These are phyloP conservation scores for Aspergillus sclerotioniger DNA, from an alignment of 495 filamentous ascomycete species.

Conservation along the genomic window DNA sequence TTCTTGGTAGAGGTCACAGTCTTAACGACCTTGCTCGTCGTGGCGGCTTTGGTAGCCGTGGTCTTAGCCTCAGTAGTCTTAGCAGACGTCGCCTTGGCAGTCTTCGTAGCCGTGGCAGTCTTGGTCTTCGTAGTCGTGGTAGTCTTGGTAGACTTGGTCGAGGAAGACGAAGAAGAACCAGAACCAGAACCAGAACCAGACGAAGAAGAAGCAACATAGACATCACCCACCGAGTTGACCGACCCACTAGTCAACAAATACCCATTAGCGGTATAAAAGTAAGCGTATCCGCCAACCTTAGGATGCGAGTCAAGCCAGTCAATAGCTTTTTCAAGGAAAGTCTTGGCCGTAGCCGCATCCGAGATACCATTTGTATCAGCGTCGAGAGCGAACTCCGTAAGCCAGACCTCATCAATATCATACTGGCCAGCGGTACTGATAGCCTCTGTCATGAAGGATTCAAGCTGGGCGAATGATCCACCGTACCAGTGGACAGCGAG, in stretches of 20 bases:
- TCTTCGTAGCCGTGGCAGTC: neutral
- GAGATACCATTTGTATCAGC: neutral
- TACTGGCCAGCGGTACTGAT: neutral
- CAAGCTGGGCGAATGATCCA: neutral
- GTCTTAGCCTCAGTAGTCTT: neutral
- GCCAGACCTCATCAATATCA: constrained; percentile 2
- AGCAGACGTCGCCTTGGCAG: neutral
- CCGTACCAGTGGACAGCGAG: constrained; percentile 4
- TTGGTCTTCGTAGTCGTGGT: neutral
- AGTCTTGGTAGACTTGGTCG: neutral
- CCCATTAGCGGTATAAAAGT: neutral
- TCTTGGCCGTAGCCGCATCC: neutral
- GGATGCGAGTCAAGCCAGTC: neutral
- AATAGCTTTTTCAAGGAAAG: neutral
- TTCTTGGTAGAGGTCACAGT: neutral
- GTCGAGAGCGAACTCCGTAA: neutral
- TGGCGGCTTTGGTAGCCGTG: neutral
- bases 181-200: too few relatives aligned
- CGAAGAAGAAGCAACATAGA: neutral
- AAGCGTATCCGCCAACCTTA: neutral
- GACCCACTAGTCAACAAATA: neutral
- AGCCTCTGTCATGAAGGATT: neutral
- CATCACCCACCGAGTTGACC: neutral
- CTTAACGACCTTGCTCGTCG: neutral
- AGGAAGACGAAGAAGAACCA: neutral